A percentile compares a stretch with the other conserved stretches of the same genome.
phyloP scores from a whole-genome alignment of 176 grass and related monocot species.

The Raddia distichophylla region DNA sequence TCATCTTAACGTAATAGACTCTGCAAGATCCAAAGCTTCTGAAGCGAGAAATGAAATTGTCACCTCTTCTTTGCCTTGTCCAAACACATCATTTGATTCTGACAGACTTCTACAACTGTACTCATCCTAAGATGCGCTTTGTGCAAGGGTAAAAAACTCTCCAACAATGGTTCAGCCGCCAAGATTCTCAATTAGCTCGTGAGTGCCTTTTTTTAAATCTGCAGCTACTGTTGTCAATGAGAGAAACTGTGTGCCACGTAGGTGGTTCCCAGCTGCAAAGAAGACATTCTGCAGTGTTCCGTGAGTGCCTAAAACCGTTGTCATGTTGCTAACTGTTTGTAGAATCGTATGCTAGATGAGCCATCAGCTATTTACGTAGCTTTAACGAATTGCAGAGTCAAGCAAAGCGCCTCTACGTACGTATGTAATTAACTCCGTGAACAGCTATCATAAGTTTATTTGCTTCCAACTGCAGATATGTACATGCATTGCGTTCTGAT shows the following conservation, averaged over 20 bases:
- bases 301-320: no score
- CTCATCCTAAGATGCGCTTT: background rate
- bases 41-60: background rate
- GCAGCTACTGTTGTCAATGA: background rate
- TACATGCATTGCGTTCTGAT: background rate
- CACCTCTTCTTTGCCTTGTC: background rate
- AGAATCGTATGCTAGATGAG: no score
- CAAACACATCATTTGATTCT: background rate
- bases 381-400: background rate
- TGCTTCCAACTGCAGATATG: background rate
- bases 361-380: background rate
- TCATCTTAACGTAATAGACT: conserved; percentile 2
- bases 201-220: background rate
- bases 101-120: background rate
- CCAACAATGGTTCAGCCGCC: background rate
- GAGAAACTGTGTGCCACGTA: conserved; percentile 12
- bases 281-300: background rate
- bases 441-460: background rate
- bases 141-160: background rate
- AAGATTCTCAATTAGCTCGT: background rate
- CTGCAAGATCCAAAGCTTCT: background rate
- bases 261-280: conserved; percentile 30
- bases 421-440: background rate
- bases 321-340: conserved; percentile 28
- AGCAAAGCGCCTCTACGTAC: background rate